Evolutionary conservation across 495 filamentous ascomycete species (phyloP), one percentile per base, ranked within the genome.

Genomic region (Daldinia loculata): DNA sequence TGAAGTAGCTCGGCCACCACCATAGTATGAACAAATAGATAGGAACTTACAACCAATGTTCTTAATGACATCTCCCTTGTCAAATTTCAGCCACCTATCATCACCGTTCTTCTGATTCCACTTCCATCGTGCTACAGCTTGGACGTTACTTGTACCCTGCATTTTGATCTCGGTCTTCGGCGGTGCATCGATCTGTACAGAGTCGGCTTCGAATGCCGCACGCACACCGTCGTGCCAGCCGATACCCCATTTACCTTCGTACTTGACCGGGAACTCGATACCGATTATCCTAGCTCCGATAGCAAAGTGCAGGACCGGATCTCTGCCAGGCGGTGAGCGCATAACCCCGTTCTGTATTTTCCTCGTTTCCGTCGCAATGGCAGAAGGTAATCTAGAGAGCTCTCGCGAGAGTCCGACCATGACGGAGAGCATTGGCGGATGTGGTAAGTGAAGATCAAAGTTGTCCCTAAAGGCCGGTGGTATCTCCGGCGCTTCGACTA

Each of bases 1-100:
- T 12, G 9, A 34, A 2, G 32, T 3, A 39, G 14, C 2, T 39
- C 15, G 38, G 38, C 14, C 2, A 2, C 6, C 7, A 39, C 4
- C 6, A 8, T 1, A 39, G 14, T 39, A 14, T 4, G 6, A 61
- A 3, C 1, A 8, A 11, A 3, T 11, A 58, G 15, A 36, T n/a
- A 24, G 15, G 51, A 27, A 84, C 81, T 79, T 67, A 83, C 81
- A 83, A n/a, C 76, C 76, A 55, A 86, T 80, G 43, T 80, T 80
- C 22, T 77, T 78, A 17, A 86, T 83, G 5, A 75, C 69, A 24
- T 86, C 83, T 6, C 80, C 80, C 75, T 81, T 84, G 56, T 79
- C 79, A 56, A 86, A 84, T 57, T 78, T 80, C 1, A 86, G 68
- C 84, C 84, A 86, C 38, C 64, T 65, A 22, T 80, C 79, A 14